These are phyloP conservation scores for Pseudogymnoascus sp. DNA, from an alignment of 2,329 filamentous ascomycete species.

Conservation along the genomic window DNA sequence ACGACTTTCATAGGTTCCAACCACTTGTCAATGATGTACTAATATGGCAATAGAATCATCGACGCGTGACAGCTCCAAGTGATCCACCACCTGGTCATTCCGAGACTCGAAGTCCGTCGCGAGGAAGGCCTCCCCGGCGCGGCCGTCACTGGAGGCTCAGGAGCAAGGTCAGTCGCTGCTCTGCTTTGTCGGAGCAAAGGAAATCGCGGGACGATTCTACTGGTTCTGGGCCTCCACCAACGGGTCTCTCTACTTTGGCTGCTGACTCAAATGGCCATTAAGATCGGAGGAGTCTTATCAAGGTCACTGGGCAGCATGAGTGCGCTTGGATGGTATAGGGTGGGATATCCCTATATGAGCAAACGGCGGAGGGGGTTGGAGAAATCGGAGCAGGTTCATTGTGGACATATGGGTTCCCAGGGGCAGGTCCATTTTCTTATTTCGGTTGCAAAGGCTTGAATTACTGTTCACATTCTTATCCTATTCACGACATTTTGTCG, in stretches of 20 bases:
- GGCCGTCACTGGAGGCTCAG: slow-evolving; percentile 26
- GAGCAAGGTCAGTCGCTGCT: slow-evolving; percentile 14
- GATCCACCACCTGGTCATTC: slow-evolving; percentile 20
- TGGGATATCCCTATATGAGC: neutral
- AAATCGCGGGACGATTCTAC: neutral
- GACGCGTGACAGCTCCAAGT: slow-evolving; percentile 26
- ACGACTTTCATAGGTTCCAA: neutral
- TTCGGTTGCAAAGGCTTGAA: neutral
- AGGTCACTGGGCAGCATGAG: neutral
- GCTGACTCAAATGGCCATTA: neutral
- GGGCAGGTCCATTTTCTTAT: neutral
- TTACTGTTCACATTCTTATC: neutral
- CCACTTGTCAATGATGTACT: neutral
- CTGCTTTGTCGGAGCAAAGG: neutral
- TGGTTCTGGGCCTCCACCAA: neutral
- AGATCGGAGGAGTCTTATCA: neutral
- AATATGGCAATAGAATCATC: slow-evolving; percentile 18
- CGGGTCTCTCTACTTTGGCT: neutral
- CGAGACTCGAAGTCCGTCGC: slow-evolving; percentile 13
- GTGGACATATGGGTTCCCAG: neutral
- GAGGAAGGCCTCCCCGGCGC: slow-evolving; percentile 18
- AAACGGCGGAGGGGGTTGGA: neutral
- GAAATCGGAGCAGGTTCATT: neutral
- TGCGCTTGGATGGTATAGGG: neutral
- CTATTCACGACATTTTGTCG: neutral